Base-by-base conservation (phyloP, 164 flowering plant species). In the Saururus chinensis region DNA sequence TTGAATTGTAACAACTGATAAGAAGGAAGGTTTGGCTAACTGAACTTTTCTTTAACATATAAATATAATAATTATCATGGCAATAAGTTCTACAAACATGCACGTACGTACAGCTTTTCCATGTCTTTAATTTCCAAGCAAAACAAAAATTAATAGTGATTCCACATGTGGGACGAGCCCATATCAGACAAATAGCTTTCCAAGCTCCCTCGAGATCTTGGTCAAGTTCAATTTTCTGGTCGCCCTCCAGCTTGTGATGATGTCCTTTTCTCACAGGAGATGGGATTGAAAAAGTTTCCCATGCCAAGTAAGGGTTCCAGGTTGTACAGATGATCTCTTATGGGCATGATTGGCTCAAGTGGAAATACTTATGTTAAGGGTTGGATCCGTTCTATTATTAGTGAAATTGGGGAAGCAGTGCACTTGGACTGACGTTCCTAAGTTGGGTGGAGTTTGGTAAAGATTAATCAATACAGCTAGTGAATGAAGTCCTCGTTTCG, bases 361-460 rank as follows among this genome's bases (percentile, higher is more conserved):
- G 64, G 51, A 30, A 62, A 41, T 5, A 67, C 22, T 40, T 62
- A 21, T 48, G 80, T 23, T 23, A 59, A 60, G 52, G 64, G 62
- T 40, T 64, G 67, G 63, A 26, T 52, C 48, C 25, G 52, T 59
- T 49, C 40, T 55, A 53, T 30, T 60, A 42, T 65, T 63, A 75
- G 76, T 60, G 66, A 58, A 70, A 73, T 60, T 79, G 83, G 88
- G 79, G 85, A 83, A 78, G 88, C 88, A 83, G 81, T 85, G 79
- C 77, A 79, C 82, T 69, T 78, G 88, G 77, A 71, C 76, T 64
- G 61, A 45, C 42, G 66, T 57, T 19, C 66, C 61, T 24, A 63
- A 20, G 22, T 60, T 66, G 53, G 71, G 40, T 22, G 68, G 77
- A 62, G 67, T 65, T 66, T 74, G 80, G 66, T 71, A 70, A 68